Conservation (phyloP, 768 basidiomycete genomes). For the Dacryopinax spathularia region DNA sequence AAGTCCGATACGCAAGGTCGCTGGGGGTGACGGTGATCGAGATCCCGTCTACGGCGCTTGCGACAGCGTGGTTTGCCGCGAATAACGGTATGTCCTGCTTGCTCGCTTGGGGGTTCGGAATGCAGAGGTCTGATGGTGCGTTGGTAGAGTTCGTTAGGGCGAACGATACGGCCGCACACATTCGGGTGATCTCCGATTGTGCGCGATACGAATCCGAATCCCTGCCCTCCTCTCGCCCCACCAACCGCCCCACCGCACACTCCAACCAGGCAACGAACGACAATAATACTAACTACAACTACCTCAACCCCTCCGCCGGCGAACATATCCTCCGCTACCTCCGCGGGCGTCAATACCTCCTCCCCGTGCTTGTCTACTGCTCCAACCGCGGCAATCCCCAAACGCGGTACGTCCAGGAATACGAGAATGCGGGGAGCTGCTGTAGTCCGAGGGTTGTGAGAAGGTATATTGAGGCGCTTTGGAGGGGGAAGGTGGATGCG, state of each 20-base stretch:
- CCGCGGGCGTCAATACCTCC: background rate
- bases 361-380: background rate
- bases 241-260: no score
- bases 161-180: background rate
- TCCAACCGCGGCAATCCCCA: background rate
- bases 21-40: background rate
- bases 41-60: background rate
- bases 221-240: background rate
- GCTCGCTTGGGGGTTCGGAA: no score
- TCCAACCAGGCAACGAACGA: no score
- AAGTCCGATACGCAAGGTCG: background rate
- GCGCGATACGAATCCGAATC: background rate
- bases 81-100: background rate
- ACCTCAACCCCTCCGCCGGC: background rate
- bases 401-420: background rate
- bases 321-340: slow-evolving; percentile 1
- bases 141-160: background rate
- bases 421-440: background rate
- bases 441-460: background rate
- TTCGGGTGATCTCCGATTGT: background rate
- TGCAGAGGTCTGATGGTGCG: no score
- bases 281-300: background rate
- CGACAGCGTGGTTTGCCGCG: background rate
- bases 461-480: background rate
- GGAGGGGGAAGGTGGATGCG: background rate